Base-by-base conservation (phyloP, 441 rosid species). In the Isatis lusitanica region DNA sequence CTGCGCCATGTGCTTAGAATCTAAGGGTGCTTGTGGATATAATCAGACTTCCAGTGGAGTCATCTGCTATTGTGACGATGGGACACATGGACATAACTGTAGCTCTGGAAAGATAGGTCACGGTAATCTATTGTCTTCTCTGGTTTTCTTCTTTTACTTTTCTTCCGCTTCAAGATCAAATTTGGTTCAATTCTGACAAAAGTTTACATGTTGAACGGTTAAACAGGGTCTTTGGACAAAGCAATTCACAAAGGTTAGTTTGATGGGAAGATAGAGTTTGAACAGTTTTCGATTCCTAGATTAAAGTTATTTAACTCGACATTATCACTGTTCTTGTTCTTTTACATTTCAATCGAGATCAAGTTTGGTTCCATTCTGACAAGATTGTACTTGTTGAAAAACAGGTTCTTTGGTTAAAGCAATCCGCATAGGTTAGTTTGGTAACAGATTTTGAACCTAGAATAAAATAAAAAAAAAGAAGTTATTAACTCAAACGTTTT, bases 1-100 rank as follows among this genome's bases (percentile, higher is more conserved):
- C 1, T 84, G 89, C 51, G 55, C 24, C 3, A 1, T 0, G 7
- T 90, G 90, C 51, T 0, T 33, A 10, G 0, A 6, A 1, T 76
- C 84, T 1, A 73, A 63, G 0, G 93, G 92, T 9, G 51, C 12
- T 31, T 86, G 90, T 59, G 96, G 93, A 28, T 69, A 26, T 26
- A 26, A 31, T 9, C 9, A 17, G n/a, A 36, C 1, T 3, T 63
- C 78, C 0, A 5, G 16, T 18, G 40, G 9, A 24, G 82, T 85
- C 46, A 2, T 38, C 24, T 90, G 95, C 57, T 83, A 76, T 31
- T 84, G 87, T 66, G 6, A 21, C 0, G 78, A 82, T 40, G 53
- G 43, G n/a, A 55, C 77, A 13, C 18, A 59, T 16, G 6, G 59
- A 0, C 5, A 0, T 0, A 40, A 0, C 2, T 85, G 85, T 59